These are phyloP conservation scores for Tephrocybe sp. DNA, from an alignment of 768 basidiomycete species.

Conservation along the genomic window DNA sequence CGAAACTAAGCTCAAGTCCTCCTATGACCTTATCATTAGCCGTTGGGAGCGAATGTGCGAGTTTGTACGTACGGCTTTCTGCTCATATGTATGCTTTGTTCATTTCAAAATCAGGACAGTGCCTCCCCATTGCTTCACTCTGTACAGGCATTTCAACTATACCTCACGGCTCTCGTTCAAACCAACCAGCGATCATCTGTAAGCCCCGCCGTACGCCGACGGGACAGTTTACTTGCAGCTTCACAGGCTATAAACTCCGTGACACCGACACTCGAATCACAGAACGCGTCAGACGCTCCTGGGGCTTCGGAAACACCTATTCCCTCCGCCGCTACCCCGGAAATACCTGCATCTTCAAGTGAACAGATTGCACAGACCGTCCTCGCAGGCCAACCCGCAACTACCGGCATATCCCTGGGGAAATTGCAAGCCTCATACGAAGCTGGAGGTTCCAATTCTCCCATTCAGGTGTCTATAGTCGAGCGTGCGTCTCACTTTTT, in stretches of 20 bases:
- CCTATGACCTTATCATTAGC: slow-evolving; percentile 69
- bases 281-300: slow-evolving; percentile 12
- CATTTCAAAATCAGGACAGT: slow-evolving; percentile 50
- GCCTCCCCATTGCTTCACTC: slow-evolving; percentile 69
- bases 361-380: slow-evolving; percentile 50
- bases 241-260: slow-evolving; percentile 12
- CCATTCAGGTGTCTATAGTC: slow-evolving; percentile 79
- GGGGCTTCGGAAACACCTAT: slow-evolving; percentile 11
- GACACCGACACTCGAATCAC: slow-evolving; percentile 5
- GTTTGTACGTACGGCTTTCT: slow-evolving; percentile 56
- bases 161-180: slow-evolving; percentile 66
- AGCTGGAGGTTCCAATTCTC: slow-evolving; percentile 47
- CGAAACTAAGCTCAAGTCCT: slow-evolving; percentile 63
- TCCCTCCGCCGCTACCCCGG: slow-evolving; percentile 9
- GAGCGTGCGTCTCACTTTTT: slow-evolving; percentile 58
- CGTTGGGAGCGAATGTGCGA: slow-evolving; percentile 85
- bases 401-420: slow-evolving; percentile 35
- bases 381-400: slow-evolving; percentile 33
- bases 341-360: slow-evolving; percentile 22
- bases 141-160: slow-evolving; percentile 73
- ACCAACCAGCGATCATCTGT: slow-evolving; percentile 57
- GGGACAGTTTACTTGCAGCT: slow-evolving; percentile 60
- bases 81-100: slow-evolving; percentile 1
- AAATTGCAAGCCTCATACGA: slow-evolving; percentile 43
- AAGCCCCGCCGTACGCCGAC: slow-evolving; percentile 61